Percentiles rank a stretch among this genome's conserved stretches.
phyloP scores from a whole-genome alignment of 228 moss, liverwort and hornwort genomes.

The Sphagnum magellanicum region DNA sequence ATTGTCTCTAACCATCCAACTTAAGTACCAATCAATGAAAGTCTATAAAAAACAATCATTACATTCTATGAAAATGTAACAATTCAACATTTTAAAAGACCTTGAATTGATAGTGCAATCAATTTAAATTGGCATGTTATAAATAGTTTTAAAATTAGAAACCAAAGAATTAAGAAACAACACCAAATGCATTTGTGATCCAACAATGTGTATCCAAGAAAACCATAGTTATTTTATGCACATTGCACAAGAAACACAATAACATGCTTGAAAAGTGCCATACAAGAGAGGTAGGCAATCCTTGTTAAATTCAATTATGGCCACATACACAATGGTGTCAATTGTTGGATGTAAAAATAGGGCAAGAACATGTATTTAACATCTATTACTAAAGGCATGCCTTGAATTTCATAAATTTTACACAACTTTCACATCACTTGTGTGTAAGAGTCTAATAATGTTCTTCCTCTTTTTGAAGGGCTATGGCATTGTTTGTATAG shows the following conservation, averaged over 20 bases:
- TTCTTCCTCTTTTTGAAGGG: constrained; percentile 67
- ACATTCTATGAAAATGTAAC: neutral
- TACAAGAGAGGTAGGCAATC: constrained; percentile 46
- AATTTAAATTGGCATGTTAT: neutral
- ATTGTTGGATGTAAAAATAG: constrained; percentile 56
- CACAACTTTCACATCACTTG: constrained; percentile 59
- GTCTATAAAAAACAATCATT: neutral
- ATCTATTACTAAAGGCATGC: constrained; percentile 70
- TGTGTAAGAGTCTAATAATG: constrained; percentile 40
- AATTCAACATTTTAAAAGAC: neutral
- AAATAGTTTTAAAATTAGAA: constrained; percentile 2
- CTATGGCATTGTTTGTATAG: constrained; percentile 57
- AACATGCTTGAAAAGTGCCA: constrained; percentile 83
- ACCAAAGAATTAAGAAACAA: neutral
- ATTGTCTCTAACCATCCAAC: neutral
- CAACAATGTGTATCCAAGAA: constrained; percentile 52
- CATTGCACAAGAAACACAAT: constrained; percentile 82
- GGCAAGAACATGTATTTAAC: constrained; percentile 68
- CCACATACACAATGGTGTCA: constrained; percentile 63
- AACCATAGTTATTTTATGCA: constrained; percentile 82
- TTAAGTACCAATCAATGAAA: neutral
- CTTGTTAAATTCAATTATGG: constrained; percentile 64
- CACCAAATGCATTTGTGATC: constrained; percentile 69
- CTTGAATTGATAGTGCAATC: neutral
- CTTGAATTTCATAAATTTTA: constrained; percentile 49